A percentile compares a stretch with the other conserved stretches of the same genome.
These are phyloP conservation scores for Fusarium siculi DNA, from an alignment of 2,329 filamentous ascomycete species.

Conservation along the genomic window DNA sequence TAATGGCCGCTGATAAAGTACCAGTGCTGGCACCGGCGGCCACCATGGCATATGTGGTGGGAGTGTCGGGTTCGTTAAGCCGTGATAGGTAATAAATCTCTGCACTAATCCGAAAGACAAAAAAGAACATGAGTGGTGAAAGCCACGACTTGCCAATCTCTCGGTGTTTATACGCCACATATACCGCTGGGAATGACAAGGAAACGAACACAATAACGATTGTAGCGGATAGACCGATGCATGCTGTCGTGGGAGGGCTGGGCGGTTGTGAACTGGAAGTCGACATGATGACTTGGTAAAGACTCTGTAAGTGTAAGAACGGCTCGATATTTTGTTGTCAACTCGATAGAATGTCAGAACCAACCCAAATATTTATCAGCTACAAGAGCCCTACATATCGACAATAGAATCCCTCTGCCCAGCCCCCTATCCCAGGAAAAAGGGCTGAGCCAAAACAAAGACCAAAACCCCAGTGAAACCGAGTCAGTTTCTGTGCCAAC, in stretches of 20 bases:
- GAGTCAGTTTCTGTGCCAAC: not conserved
- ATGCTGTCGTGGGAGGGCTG: not conserved
- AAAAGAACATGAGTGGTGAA: not conserved
- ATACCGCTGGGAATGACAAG: not conserved
- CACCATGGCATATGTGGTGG: not conserved
- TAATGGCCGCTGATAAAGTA: not conserved
- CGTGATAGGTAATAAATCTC: not conserved
- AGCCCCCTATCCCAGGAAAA: not conserved
- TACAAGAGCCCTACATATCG: accelerated
- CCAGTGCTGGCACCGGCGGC: not conserved
- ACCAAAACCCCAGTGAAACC: not conserved
- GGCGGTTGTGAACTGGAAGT: not conserved
- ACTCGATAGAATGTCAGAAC: not conserved
- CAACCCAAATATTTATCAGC: not conserved
- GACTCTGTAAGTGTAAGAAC: not conserved
- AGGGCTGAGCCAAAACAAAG: not conserved
- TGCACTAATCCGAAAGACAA: not conserved
- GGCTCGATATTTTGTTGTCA: accelerated
- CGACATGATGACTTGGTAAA: not conserved
- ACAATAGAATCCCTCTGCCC: accelerated
- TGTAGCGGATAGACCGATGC: not conserved
- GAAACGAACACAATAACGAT: not conserved
- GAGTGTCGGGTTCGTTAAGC: not conserved
- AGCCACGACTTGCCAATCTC: not conserved
- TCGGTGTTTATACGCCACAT: not conserved